Conservation (phyloP, 371 early-diverging fungal genomes). For the Batkoa obscura region DNA sequence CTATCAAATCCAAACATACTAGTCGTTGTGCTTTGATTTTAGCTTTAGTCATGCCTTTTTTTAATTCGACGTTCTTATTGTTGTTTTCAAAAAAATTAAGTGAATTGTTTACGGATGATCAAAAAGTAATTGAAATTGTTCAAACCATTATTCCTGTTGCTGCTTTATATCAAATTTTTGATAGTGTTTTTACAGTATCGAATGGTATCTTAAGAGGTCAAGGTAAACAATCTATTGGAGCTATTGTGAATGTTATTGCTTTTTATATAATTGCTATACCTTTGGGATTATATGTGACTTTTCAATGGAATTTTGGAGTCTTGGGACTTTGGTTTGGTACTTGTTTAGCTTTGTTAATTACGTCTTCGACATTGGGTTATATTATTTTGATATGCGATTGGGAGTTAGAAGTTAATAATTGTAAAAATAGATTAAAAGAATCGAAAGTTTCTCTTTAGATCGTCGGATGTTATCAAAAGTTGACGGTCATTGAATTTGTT, state of each 20-base stretch:
- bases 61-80: conserved; percentile 18
- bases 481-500: no score
- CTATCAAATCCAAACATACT: conserved; percentile 11
- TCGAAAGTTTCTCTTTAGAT: no score
- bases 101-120: conserved; percentile 42
- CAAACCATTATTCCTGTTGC: conserved; percentile 49
- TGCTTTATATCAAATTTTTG: conserved; percentile 59
- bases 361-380: neutral
- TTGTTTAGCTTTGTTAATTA: neutral
- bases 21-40: conserved; percentile 20
- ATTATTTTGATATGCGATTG: neutral
- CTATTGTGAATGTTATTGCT: conserved; percentile 1
- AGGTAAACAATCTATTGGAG: conserved; percentile 15
- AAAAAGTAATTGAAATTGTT: conserved; percentile 40
- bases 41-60: conserved; percentile 17
- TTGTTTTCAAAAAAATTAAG: conserved; percentile 12
- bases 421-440: neutral
- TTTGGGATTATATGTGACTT: neutral
- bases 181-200: conserved; percentile 38
- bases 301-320: neutral
- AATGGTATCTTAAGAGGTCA: conserved; percentile 54
- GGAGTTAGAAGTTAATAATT: neutral
- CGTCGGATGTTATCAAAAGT: no score
- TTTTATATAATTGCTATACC: conserved; percentile 4
- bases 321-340: conserved; percentile 1